Evolutionary conservation across 495 filamentous ascomycete genomes (phyloP).

Genomic region (Daldinia grandis): DNA sequence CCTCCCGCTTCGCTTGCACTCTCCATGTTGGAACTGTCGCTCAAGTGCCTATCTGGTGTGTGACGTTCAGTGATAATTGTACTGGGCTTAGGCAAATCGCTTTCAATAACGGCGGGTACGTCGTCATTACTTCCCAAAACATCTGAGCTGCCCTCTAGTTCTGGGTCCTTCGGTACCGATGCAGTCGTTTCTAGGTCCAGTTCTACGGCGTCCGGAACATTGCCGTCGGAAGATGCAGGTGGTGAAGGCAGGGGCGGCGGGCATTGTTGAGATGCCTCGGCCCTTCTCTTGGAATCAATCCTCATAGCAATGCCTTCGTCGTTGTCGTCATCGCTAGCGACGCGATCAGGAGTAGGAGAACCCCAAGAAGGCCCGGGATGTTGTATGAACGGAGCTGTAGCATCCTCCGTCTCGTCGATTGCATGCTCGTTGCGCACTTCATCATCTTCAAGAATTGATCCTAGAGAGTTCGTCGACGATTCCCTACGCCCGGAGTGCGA

Average conservation of each 20-base stretch:
- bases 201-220: background rate
- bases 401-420: background rate
- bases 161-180: background rate
- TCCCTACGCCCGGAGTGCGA: background rate
- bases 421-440: conserved; percentile 17
- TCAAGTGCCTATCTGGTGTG: conserved; percentile 11
- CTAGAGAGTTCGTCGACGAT: conserved; percentile 25
- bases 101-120: background rate
- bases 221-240: background rate
- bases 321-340: conserved; percentile 24
- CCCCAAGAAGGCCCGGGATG: conserved; percentile 37
- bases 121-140: background rate
- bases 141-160: background rate
- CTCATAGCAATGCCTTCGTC: conserved; percentile 45
- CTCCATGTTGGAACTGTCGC: conserved; percentile 22
- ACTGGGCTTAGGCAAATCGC: conserved; percentile 5
- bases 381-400: conserved; percentile 18
- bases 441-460: conserved; percentile 38
- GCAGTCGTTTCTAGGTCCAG: background rate
- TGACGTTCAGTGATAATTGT: background rate
- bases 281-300: conserved; percentile 16
- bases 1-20: conserved; percentile 7
- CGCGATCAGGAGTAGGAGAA: conserved; percentile 15
- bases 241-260: background rate
- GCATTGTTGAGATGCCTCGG: background rate